phyloP scores from a whole-genome alignment of 2,329 filamentous ascomycete genomes.

The Xylariales sp. region DNA sequence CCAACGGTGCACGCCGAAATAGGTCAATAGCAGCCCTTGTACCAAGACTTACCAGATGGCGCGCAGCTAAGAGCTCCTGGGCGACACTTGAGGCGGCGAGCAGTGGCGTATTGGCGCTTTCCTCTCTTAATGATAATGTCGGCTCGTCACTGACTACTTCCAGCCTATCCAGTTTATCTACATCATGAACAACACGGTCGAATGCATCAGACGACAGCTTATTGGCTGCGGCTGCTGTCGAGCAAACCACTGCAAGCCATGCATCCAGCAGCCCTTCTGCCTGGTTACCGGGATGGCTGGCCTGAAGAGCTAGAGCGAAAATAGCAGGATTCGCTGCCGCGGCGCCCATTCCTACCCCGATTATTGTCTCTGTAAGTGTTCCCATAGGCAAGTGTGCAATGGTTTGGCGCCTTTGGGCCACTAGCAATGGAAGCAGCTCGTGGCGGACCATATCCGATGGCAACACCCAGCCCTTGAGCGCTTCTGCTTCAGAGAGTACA shows the following conservation, averaged over 20 bases:
- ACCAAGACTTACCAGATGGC: not conserved
- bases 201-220: not conserved
- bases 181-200: not conserved
- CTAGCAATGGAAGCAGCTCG: conserved; percentile 3
- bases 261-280: not conserved
- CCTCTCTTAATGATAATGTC: too few relatives aligned
- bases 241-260: not conserved
- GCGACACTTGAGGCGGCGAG: not conserved
- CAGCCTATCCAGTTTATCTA: not conserved
- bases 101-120: too few relatives aligned
- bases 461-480: not conserved
- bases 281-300: not conserved
- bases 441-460: not conserved
- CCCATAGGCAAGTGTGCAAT: not conserved
- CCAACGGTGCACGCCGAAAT: not conserved
- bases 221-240: not conserved
- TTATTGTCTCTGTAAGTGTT: not conserved
- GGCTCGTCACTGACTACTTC: too few relatives aligned
- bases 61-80: not conserved
- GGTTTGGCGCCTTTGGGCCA: not conserved
- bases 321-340: conserved; percentile 1
- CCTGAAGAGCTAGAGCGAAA: conserved; percentile 2
- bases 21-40: not conserved
- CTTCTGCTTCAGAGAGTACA: not conserved
- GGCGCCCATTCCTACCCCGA: not conserved